phyloP scores from a whole-genome alignment of 2,329 filamentous ascomycete species.

The Verticillium tricorpus region DNA sequence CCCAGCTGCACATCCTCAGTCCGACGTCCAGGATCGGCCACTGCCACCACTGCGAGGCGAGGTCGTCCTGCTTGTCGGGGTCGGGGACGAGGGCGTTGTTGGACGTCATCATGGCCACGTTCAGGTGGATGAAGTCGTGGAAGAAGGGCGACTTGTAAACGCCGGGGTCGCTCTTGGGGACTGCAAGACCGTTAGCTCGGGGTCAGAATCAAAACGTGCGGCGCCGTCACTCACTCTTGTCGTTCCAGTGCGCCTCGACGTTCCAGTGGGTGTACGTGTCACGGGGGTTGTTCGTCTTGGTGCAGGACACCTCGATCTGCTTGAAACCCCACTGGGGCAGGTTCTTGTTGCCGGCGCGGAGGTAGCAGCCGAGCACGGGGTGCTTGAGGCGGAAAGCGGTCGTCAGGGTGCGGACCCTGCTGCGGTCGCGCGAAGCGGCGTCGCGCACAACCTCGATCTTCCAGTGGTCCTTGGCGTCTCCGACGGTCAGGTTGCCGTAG shows the following conservation, averaged over 20 bases:
- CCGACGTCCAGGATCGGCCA: conserved; percentile 96
- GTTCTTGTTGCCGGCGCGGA: conserved; percentile 92
- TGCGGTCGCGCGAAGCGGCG: conserved; percentile 79
- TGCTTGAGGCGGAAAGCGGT: conserved; percentile 89
- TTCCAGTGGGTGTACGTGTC: conserved; percentile 99
- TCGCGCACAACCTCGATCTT: conserved; percentile 87
- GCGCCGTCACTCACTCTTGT: conserved; percentile 46
- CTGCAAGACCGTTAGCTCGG: conserved; percentile 23
- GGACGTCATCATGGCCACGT: conserved; percentile 99
- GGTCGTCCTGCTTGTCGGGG: conserved; percentile 97
- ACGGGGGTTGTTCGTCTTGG: conserved; percentile 84
- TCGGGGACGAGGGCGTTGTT: conserved; percentile 98
- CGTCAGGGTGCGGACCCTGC: conserved; percentile 83
- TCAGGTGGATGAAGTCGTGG: conserved; percentile 95
- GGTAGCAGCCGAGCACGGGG: conserved; percentile 78
- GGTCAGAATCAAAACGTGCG: not conserved
- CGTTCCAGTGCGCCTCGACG: conserved; percentile 90
- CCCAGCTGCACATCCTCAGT: conserved; percentile 98
- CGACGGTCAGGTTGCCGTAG: conserved; percentile 92
- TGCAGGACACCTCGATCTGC: conserved; percentile 96
- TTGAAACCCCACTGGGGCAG: conserved; percentile 99
- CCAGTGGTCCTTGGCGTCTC: conserved; percentile 98
- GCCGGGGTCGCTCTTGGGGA: conserved; percentile 82
- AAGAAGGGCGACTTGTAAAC: conserved; percentile 96
- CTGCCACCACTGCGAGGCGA: conserved; percentile 96